A percentile compares a stretch with the other conserved stretches of the same genome.
Evolutionary conservation across 2,329 filamentous ascomycete genomes (phyloP).

Genomic region (Penicillium italicum): DNA sequence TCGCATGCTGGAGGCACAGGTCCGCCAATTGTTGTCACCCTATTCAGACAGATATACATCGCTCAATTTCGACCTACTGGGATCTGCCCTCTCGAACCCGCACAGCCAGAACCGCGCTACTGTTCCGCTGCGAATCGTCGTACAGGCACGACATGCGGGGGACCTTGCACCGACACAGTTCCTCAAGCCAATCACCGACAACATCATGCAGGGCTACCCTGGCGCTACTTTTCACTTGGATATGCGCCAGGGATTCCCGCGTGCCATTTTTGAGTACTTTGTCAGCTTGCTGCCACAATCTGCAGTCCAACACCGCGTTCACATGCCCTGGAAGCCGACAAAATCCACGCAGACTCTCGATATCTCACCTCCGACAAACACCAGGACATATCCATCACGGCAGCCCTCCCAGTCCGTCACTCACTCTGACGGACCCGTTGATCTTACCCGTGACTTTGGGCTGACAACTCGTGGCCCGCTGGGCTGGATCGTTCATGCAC

Average conservation of each 20-base stretch:
- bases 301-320: constrained; percentile 23
- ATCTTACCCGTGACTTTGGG: constrained; percentile 23
- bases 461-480: constrained; percentile 27
- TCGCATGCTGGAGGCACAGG: constrained; percentile 44
- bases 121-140: constrained; percentile 42
- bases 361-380: constrained; percentile 20
- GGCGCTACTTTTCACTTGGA: constrained; percentile 36
- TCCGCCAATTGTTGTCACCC: constrained; percentile 40
- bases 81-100: constrained; percentile 30
- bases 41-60: constrained; percentile 30
- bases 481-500: constrained; percentile 36
- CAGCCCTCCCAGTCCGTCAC: constrained; percentile 22
- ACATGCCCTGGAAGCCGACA: constrained; percentile 28
- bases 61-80: constrained; percentile 34
- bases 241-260: constrained; percentile 33
- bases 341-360: constrained; percentile 18
- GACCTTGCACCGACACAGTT: constrained; percentile 34
- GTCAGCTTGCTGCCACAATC: constrained; percentile 28
- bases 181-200: constrained; percentile 37
- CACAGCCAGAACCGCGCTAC: constrained; percentile 44
- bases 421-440: constrained; percentile 5
- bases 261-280: constrained; percentile 33
- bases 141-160: constrained; percentile 44
- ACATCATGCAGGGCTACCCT: constrained; percentile 42
- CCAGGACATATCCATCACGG: constrained; percentile 20